These are phyloP conservation scores for Zizania latifolia DNA, from an alignment of 176 grass and related monocot species.

Conservation along the genomic window DNA sequence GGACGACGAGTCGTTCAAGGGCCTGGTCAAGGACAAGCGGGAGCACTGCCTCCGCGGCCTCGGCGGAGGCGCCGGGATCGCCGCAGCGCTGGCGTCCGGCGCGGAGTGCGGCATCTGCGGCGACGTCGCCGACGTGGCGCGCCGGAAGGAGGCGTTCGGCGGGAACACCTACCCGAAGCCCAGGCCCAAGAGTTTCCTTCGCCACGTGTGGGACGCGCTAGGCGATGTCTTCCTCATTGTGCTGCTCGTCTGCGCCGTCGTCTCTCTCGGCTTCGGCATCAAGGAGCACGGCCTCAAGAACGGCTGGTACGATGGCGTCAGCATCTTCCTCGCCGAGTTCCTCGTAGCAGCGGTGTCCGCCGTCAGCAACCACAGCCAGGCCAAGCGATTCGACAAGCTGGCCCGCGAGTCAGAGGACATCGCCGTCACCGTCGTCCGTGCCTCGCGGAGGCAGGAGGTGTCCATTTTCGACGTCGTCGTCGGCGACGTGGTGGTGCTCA, in stretches of 20 bases:
- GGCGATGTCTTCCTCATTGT: slow-evolving; percentile 57
- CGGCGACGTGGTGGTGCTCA: slow-evolving; percentile 55
- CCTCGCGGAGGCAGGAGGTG: slow-evolving; percentile 26
- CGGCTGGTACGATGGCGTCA: slow-evolving; percentile 75
- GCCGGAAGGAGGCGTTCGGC: slow-evolving; percentile 44
- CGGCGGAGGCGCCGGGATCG: slow-evolving; percentile 28
- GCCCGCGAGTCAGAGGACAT: slow-evolving; percentile 40
- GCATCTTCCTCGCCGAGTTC: slow-evolving; percentile 75
- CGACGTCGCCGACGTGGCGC: slow-evolving; percentile 17
- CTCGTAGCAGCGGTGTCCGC: slow-evolving; percentile 51
- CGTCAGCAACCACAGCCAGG: slow-evolving; percentile 60
- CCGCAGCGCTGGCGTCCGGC: slow-evolving; percentile 16
- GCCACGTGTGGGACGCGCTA: slow-evolving; percentile 50
- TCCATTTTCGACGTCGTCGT: slow-evolving; percentile 62
- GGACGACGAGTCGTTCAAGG: slow-evolving; percentile 3
- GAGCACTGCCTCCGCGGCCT: slow-evolving; percentile 20
- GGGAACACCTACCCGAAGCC: slow-evolving; percentile 54
- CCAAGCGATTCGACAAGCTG: slow-evolving; percentile 44
- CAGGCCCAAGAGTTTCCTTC: slow-evolving; percentile 52
- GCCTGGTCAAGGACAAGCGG: slow-evolving; percentile 47
- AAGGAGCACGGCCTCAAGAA: slow-evolving; percentile 60
- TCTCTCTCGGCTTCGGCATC: slow-evolving; percentile 65
- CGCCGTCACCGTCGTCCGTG: slow-evolving; percentile 36
- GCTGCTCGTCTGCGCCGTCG: slow-evolving; percentile 45
- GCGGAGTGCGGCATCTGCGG: slow-evolving; percentile 36